These are phyloP conservation scores for Aspergillus baeticus DNA, from an alignment of 495 filamentous ascomycete species.

Conservation along the genomic window DNA sequence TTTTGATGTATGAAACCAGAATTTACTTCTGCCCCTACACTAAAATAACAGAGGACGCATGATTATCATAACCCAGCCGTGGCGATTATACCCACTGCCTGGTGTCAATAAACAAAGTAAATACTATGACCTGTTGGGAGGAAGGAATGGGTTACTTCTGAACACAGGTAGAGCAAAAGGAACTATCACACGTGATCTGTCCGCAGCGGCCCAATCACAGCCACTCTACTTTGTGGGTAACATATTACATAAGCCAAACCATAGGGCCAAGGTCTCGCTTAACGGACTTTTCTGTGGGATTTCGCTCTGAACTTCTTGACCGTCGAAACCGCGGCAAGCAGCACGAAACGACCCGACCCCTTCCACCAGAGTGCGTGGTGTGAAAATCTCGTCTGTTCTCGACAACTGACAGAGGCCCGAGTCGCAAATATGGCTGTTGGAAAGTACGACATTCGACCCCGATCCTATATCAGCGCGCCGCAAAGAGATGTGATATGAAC, in stretches of 20 bases:
- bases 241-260: constrained; percentile 34
- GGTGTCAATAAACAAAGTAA: too few species aligned
- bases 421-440: constrained; percentile 87
- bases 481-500: not conserved
- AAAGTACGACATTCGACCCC: constrained; percentile 62
- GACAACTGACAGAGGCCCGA: constrained; percentile 39
- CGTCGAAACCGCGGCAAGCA: constrained; percentile 36
- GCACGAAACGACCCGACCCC: constrained; percentile 36
- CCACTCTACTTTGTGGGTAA: constrained; percentile 13
- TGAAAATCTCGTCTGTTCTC: constrained; percentile 46
- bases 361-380: constrained; percentile 39
- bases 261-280: constrained; percentile 47
- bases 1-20: too few species aligned
- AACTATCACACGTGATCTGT: constrained; percentile 11
- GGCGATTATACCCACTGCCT: too few species aligned
- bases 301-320: constrained; percentile 37
- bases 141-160: too few species aligned
- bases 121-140: too few species aligned
- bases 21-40: too few species aligned
- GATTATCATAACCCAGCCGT: too few species aligned
- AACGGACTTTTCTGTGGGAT: constrained; percentile 52
- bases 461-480: not conserved
- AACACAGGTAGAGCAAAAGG: too few species aligned
- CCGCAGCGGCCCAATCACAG: constrained; percentile 3
- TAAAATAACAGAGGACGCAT: too few species aligned